These are phyloP conservation scores for Ammopiptanthus mongolicus DNA, from an alignment of 306 rosid genomes.

Conservation along the genomic window DNA sequence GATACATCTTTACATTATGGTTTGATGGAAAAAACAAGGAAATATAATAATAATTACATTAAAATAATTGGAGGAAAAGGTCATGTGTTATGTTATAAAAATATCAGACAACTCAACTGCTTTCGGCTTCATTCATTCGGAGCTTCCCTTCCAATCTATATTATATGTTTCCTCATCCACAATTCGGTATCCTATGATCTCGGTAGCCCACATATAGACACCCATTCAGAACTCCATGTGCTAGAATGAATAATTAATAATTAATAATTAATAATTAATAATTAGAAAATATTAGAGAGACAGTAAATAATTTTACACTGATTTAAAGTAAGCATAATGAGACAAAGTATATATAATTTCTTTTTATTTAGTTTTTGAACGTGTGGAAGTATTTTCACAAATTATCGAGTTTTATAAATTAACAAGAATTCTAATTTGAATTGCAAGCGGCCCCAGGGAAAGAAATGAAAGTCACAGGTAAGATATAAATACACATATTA, in stretches of 20 bases:
- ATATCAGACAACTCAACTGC: slow-evolving; percentile 34
- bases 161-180: slow-evolving; percentile 44
- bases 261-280: neutral
- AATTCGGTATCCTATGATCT: slow-evolving; percentile 50
- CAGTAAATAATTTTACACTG: neutral
- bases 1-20: slow-evolving; percentile 22
- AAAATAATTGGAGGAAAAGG: slow-evolving; percentile 8
- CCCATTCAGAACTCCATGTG: slow-evolving; percentile 34
- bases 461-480: slow-evolving; percentile 23
- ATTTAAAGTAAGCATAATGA: neutral
- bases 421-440: slow-evolving; percentile 22
- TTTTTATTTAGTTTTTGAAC: neutral
- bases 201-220: slow-evolving; percentile 27
- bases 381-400: neutral
- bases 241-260: slow-evolving; percentile 1
- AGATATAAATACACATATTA: slow-evolving; percentile 14
- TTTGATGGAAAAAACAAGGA: neutral
- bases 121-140: slow-evolving; percentile 61
- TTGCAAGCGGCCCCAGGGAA: slow-evolving; percentile 17
- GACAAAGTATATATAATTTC: neutral
- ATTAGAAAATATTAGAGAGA: neutral
- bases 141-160: slow-evolving; percentile 32
- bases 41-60: slow-evolving; percentile 1
- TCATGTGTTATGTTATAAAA: slow-evolving; percentile 7
- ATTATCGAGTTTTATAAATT: neutral